These are phyloP conservation scores for Drechslerella coelobrocha DNA, from an alignment of 2,329 filamentous ascomycete genomes.

Conservation along the genomic window DNA sequence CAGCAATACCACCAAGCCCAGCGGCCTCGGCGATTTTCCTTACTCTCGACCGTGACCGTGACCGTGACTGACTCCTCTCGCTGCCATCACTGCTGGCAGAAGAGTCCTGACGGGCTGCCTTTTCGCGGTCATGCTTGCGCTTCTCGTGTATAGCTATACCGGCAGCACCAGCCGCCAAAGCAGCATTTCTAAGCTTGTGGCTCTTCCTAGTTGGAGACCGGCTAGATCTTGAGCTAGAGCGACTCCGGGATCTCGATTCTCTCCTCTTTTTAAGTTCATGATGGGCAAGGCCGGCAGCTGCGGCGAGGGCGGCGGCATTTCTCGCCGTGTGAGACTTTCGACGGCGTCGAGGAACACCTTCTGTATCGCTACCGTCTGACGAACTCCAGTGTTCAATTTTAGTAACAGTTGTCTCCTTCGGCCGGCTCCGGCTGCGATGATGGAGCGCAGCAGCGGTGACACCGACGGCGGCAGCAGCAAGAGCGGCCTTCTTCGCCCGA, in stretches of 20 bases:
- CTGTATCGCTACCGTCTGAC: constrained; percentile 46
- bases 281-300: constrained; percentile 32
- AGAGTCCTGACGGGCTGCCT: constrained; percentile 17
- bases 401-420: constrained; percentile 24
- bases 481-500: constrained; percentile 45
- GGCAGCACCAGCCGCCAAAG: constrained; percentile 40
- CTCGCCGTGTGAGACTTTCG: constrained; percentile 34
- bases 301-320: constrained; percentile 42
- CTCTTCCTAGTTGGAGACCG: constrained; percentile 36
- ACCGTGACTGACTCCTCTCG: constrained; percentile 8
- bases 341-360: constrained; percentile 25
- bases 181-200: constrained; percentile 44
- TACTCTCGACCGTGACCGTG: constrained; percentile 39
- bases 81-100: constrained; percentile 16
- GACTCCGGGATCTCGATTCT: constrained; percentile 39
- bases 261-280: constrained; percentile 43
- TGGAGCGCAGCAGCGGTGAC: constrained; percentile 42
- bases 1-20: constrained; percentile 44
- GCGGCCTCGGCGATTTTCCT: constrained; percentile 42
- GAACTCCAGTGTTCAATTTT: constrained; percentile 44
- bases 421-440: constrained; percentile 26
- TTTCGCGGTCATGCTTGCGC: constrained; percentile 43
- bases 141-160: constrained; percentile 44
- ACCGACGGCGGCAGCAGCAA: constrained; percentile 46
- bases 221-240: constrained; percentile 25